Conservation (phyloP, 805 yeast species). For the Torulaspora gathmanii region DNA sequence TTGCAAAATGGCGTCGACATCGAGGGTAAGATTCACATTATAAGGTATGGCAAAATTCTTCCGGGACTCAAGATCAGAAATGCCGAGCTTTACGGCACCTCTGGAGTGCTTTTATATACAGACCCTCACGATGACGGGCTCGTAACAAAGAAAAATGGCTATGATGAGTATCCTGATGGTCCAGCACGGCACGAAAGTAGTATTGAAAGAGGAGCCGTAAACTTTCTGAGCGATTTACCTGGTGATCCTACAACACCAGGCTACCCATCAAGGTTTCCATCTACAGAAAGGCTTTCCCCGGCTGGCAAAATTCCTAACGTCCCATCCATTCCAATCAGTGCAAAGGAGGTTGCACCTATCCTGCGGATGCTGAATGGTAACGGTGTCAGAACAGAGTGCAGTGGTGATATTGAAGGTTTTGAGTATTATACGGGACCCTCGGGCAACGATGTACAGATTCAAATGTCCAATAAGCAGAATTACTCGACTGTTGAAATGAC, state of each 20-base stretch:
- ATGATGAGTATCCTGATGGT: slow-evolving; percentile 55
- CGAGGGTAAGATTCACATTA: slow-evolving; percentile 54
- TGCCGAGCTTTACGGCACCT: slow-evolving; percentile 60
- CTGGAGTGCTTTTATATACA: slow-evolving; percentile 48
- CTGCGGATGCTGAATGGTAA: slow-evolving; percentile 36
- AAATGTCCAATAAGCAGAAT: slow-evolving; percentile 41
- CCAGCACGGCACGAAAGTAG: slow-evolving; percentile 60
- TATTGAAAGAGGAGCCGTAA: slow-evolving; percentile 59
- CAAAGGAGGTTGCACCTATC: slow-evolving; percentile 41
- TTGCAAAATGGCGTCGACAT: slow-evolving; percentile 40
- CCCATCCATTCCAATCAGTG: slow-evolving; percentile 51
- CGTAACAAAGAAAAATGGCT: slow-evolving; percentile 54
- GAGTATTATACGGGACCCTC: slow-evolving; percentile 49
- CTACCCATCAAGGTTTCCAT: slow-evolving; percentile 47
- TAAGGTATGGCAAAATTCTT: slow-evolving; percentile 47
- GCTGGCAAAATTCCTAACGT: slow-evolving; percentile 44
- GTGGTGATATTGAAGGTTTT: slow-evolving; percentile 43
- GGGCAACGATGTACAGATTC: slow-evolving; percentile 26
- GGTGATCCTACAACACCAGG: slow-evolving; percentile 82
- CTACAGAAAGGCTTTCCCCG: slow-evolving; percentile 41
- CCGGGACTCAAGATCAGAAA: slow-evolving; percentile 55
- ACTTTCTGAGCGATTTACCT: slow-evolving; percentile 53
- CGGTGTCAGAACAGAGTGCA: slow-evolving; percentile 37
- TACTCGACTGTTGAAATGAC: slow-evolving; percentile 42
- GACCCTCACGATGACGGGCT: slow-evolving; percentile 50